Base-by-base conservation (phyloP, 176 grass and related monocot genomes). In the Zoysia japonica region DNA sequence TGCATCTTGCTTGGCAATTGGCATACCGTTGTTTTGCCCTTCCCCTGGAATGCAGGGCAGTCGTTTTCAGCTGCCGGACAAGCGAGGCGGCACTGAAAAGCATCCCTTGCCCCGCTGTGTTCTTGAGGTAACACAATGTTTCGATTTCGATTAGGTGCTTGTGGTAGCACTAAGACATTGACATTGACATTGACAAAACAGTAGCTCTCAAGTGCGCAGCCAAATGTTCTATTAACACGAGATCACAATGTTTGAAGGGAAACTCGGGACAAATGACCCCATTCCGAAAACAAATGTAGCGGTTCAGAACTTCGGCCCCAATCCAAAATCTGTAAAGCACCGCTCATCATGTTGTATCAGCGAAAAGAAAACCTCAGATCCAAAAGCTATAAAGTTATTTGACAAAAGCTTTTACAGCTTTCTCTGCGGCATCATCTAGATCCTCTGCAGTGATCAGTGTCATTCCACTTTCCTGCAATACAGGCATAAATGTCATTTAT, bases 351-450 rank as follows among this genome's bases (percentile, higher is more conserved):
- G 73, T 78, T 78, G 60, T 67, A 61, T 62, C 38, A 69, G 70
- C 56, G 42, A 75, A 88, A 85, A 41, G 17, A 5, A 65, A 78
- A 84, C 50, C 68, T 84, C n/a, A 14, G 61, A 67, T 41, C 68
- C 77, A 80, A 46, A 73, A 40, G 14, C 50, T 78, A 40, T 3
- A 59, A 12, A 80, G 50, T 85, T 89, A 97, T 35, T 87, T 88
- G 12, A 70, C 61, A 49, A 73, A 80, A 74, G 96, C 84, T 76
- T 88, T 91, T 61, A 99, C 92, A 62, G 90, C 96, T 76, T 99
- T 99, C 59, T 99, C 96, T 5, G 96, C 92, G 5, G 96, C 96
- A 43, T 96, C 96, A 86, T 99, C 96, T 70, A 99, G 81, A 89
- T 99, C 96, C 80, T 99, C 96, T 37, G 96, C 92, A 8, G 96